Evolutionary conservation across 2,329 filamentous ascomycete genomes (phyloP).

Genomic region (Cordyceps cicadae): DNA sequence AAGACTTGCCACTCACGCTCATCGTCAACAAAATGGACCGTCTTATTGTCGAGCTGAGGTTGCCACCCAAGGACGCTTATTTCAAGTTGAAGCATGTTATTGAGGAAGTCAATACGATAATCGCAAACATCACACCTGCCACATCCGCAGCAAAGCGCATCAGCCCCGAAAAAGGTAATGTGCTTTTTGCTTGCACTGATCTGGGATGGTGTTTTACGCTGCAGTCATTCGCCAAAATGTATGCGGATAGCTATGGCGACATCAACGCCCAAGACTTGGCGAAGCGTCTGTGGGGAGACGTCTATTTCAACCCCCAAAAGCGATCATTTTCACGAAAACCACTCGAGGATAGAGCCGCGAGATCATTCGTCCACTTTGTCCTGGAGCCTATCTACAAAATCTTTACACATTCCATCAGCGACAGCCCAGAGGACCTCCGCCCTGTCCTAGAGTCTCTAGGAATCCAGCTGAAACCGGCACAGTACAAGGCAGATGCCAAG

Average conservation of each 20-base stretch:
- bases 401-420: conserved; percentile 88
- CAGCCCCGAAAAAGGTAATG: conserved; percentile 94
- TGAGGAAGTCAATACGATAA: conserved; percentile 93
- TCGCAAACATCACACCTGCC: conserved; percentile 78
- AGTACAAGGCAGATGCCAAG: conserved; percentile 84
- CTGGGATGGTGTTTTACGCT: conserved; percentile 98
- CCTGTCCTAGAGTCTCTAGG: conserved; percentile 69
- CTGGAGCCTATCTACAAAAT: conserved; percentile 97
- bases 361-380: conserved; percentile 90
- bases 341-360: conserved; percentile 68
- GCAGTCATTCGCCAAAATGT: conserved; percentile 92
- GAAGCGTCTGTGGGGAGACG: conserved; percentile 83
- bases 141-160: conserved; percentile 70
- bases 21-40: conserved; percentile 98
- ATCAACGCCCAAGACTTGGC: conserved; percentile 79
- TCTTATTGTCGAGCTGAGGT: conserved; percentile 84
- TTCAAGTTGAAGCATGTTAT: conserved; percentile 99
- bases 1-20: conserved; percentile 80
- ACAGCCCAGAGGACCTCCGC: conserved; percentile 77
- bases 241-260: conserved; percentile 76
- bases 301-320: conserved; percentile 88
- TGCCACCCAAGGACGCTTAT: conserved; percentile 92
- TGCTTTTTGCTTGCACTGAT: conserved; percentile 87
- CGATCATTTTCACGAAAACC: conserved; percentile 87
- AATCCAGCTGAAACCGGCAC: conserved; percentile 82